These are phyloP conservation scores for Fagopyrum tataricum DNA, from an alignment of 148 eudicot species.

Conservation along the genomic window DNA sequence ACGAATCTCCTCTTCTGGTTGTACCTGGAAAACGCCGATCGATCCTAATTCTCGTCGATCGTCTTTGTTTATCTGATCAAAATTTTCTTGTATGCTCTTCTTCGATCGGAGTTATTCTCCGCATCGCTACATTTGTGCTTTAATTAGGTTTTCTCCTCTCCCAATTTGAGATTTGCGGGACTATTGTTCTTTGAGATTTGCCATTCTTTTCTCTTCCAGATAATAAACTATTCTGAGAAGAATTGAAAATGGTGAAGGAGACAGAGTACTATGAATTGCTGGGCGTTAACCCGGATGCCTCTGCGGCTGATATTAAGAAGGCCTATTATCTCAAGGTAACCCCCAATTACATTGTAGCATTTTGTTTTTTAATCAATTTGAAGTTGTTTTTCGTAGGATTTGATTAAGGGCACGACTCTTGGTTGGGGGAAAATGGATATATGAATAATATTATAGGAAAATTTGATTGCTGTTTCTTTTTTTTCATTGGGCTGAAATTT, in stretches of 20 bases:
- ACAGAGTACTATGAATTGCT: constrained; percentile 72
- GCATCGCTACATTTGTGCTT: background rate
- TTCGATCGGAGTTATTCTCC: background rate
- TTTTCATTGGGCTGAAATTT: no score
- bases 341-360: background rate
- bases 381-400: no score
- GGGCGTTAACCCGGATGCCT: constrained; percentile 63
- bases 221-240: background rate
- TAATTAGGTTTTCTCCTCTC: background rate
- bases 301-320: constrained; percentile 72
- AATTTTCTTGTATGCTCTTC: background rate
- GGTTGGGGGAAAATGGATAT: no score
- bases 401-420: no score
- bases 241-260: constrained; percentile 66
- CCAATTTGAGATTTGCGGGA: background rate
- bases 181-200: background rate
- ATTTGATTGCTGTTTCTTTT: no score
- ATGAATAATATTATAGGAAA: no score
- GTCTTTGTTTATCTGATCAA: background rate
- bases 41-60: no score
- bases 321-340: constrained; percentile 74
- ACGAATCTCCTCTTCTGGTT: no score
- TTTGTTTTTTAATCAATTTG: no score
- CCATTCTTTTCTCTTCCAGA: background rate
- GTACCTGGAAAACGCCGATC: no score